Base-by-base conservation (phyloP, 768 basidiomycete species). In the Leucosporidium scottii region DNA sequence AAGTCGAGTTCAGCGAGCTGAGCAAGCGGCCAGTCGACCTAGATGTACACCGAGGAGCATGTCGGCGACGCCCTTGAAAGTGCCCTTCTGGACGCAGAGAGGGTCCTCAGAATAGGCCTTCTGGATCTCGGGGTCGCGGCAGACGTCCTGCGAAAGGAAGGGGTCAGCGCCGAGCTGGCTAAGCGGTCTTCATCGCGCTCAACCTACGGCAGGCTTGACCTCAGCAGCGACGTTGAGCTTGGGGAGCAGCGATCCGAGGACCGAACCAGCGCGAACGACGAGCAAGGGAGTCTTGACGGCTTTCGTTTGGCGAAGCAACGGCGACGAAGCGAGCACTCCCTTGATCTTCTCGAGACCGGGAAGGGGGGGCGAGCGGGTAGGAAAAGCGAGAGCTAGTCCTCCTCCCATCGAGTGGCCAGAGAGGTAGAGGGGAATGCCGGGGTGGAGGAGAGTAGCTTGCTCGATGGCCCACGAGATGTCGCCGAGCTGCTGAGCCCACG, bases 391-490 rank as follows among this genome's bases (percentile, higher is more conserved):
- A 10, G 48, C 50, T 28, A 71, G 44, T 12, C 58, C 73, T 34
- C 73, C 73, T 25, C 73, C 73, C 73, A 69, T 71, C 51, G 68
- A 71, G 47, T 73, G 69, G 7, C 67, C 66, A 15, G 20, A 51
- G 28, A 23, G 36, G 64, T 58, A 75, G 21, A 76, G 25, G 13
- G 66, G 66, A 17, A 60, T 30, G 13, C 6, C 20, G 5, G 60
- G 44, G 44, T 50, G 20, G 9, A 30, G 30, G 13, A 15, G 2
- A 5, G 31, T 44, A 18, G 66, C 69, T n/a, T 66, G 64, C 47
- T 28, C 18, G n/a, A 74, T 30, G 59, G 70, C 74, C 67, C 57
- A 62, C 53, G 68, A 70, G 27, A 76, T 36, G 55, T 76, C 75
- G 27, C 17, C 54, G 31, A 76, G 65, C 56, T 70, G 70, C 12